Base-by-base conservation (phyloP, 371 early-diverging fungal genomes). In the Batkoa obscura region DNA sequence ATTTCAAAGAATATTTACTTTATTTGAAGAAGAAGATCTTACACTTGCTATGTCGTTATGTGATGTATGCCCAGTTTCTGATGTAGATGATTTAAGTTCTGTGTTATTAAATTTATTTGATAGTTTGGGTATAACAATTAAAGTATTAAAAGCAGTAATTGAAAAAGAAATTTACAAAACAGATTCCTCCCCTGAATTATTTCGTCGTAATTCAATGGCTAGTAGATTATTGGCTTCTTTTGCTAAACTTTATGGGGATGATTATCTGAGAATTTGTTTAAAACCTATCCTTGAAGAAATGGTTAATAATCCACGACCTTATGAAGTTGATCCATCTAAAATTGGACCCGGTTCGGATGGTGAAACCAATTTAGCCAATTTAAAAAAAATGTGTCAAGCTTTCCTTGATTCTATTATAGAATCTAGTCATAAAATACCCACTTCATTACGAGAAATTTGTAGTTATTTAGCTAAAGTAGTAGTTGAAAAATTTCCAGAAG, bases 171-270 rank as follows among this genome's bases (percentile, higher is more conserved):
- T 93, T 3, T 71, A 70, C 35, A 80, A 74, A 52, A 90, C 90
- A 10, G 55, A 57, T 13, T 49, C 43, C 48, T 57, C 57, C 39
- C 75, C 86, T 2, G 88, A 88, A 62, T 62, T 95, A 33, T 88
- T 95, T 73, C 78, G 96, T 41, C 72, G 89, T 53, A 93, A 92
- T 61, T 84, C 86, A 57, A 82, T 94, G 67, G 86, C 91, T 0
- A 91, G 91, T 1, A 72, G 88, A 30, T 62, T 95, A 17, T 66
- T 95, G 55, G 81, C 88, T 0, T 73, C 81, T 4, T 90, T 82
- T 65, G 86, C 86, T 43, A 84, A 84, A 64, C 68, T 72, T 12
- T 72, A 90, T 41, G 93, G 93, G 15, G 71, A 75, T 2, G 86
- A 82, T 5, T 95, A 88, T 58, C 72, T 94, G n/a, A 75, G 80